Base-by-base conservation (phyloP, 2,329 filamentous ascomycete species). In the Chaetomiaceae sp. region DNA sequence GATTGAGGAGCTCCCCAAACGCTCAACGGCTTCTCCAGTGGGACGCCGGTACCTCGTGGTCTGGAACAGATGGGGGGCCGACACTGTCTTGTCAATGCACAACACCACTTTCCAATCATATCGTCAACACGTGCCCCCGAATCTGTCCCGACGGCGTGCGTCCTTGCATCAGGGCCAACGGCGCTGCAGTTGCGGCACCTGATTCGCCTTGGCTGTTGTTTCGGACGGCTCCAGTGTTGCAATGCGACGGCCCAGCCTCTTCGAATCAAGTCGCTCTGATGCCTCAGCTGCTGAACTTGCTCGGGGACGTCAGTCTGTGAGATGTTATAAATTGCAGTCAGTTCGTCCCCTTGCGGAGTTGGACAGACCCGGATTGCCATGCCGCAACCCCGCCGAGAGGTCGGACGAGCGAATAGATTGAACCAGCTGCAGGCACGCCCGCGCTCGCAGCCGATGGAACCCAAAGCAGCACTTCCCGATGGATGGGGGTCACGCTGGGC, bases 61-160 rank as follows among this genome's bases (percentile, higher is more conserved):
- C 48, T 40, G 36, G 42, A 6, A 33, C 42, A 26, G 38, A 37
- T 42, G 32, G 44, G 42, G 20, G 43, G 18, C n/a, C n/a, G n/a
- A n/a, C n/a, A n/a, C n/a, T n/a, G n/a, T 40, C 35, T 35, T 48
- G 44, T 42, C 48, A 43, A 57, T 52, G 53, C 53, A 48, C 45
- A 35, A 19, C 48, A 48, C 41, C 32, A 39, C 37, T 30, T 52
- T 36, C 50, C 55, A 56, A 53, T 50, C 49, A 51, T 40, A 22
- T 20, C 45, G 33, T 38, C 20, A 37, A 42, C 47, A 46, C 47
- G 50, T 46, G 50, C 38, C 38, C 32, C 44, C 27, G 27, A 26
- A 33, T 48, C 34, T 43, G 39, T 37, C 27, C 42, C 37, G 43
- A 42, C 26, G 29, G 41, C 43, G 39, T 44, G 34, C 24, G 39